A percentile compares a stretch with the other conserved stretches of the same genome.
Conservation (phyloP, 2,329 filamentous ascomycete genomes). For the Phialophora expanda region DNA sequence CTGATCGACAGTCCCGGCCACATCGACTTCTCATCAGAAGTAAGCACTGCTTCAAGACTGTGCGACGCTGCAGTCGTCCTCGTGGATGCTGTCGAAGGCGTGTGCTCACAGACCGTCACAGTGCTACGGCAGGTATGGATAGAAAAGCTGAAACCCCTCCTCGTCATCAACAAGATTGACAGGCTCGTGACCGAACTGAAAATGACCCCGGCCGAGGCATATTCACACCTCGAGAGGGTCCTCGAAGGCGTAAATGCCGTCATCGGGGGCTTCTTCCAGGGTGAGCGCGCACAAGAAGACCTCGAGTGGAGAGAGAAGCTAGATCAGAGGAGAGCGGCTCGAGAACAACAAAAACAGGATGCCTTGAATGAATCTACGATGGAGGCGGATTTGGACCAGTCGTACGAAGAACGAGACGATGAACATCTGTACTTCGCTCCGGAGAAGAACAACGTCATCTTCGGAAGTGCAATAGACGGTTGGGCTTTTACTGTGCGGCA, state of each 20-base stretch:
- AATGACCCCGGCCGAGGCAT: slow-evolving; percentile 88
- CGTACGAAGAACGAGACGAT: slow-evolving; percentile 89
- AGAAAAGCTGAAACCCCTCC: slow-evolving; percentile 89
- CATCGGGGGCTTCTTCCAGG: slow-evolving; percentile 95
- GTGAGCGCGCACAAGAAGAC: slow-evolving; percentile 98
- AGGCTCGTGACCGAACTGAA: slow-evolving; percentile 90
- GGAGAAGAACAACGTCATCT: slow-evolving; percentile 98
- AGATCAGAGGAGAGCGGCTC: slow-evolving; percentile 76
- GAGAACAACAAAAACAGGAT: slow-evolving; percentile 56
- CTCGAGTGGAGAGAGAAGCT: slow-evolving; percentile 92
- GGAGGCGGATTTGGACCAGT: slow-evolving; percentile 56
- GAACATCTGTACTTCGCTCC: slow-evolving; percentile 98
- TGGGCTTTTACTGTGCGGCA: slow-evolving; percentile 98
- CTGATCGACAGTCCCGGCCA: slow-evolving; percentile 97
- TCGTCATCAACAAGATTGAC: slow-evolving; percentile 99
- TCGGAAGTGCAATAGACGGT: slow-evolving; percentile 96
- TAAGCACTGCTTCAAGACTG: slow-evolving; percentile 90
- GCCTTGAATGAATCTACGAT: slow-evolving; percentile 38
- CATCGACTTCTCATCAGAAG: slow-evolving; percentile 98
- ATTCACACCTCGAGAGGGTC: slow-evolving; percentile 84
- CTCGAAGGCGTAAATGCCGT: slow-evolving; percentile 97
- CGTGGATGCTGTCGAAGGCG: slow-evolving; percentile 95
- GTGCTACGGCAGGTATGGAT: slow-evolving; percentile 94
- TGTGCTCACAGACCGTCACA: slow-evolving; percentile 98
- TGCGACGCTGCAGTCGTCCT: slow-evolving; percentile 94